These are phyloP conservation scores for Nitzschia inconspicua DNA, from an alignment of 108 stramenopile genomes.

Conservation along the genomic window DNA sequence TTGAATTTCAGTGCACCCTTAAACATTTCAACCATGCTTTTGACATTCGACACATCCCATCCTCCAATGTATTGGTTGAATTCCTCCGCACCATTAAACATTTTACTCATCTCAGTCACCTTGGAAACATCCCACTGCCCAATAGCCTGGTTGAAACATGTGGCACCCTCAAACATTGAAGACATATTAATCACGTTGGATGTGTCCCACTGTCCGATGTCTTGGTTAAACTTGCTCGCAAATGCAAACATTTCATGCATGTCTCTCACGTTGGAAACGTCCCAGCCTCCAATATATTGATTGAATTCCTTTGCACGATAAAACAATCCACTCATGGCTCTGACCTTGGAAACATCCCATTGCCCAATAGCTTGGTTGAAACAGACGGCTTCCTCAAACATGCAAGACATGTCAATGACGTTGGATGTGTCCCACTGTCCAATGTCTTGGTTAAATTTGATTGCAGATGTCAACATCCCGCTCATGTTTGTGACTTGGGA, in stretches of 20 bases:
- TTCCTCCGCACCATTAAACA: slow-evolving; percentile 24
- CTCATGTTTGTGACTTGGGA: no score
- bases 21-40: slow-evolving; percentile 31
- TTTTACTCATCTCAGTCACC: slow-evolving; percentile 24
- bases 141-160: slow-evolving; percentile 23
- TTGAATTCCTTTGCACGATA: slow-evolving; percentile 2
- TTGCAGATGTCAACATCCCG: no score
- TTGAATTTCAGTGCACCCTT: slow-evolving; percentile 21
- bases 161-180: slow-evolving; percentile 19
- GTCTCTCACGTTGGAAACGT: slow-evolving; percentile 5
- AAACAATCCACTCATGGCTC: no score
- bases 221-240: slow-evolving; percentile 21
- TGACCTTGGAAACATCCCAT: no score
- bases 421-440: no score
- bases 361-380: no score
- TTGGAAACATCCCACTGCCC: slow-evolving; percentile 10
- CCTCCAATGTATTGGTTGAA: slow-evolving; percentile 27
- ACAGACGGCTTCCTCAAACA: no score
- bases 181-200: slow-evolving; percentile 2
- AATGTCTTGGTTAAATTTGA: no score
- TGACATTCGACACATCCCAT: slow-evolving; percentile 24
- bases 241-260: slow-evolving; percentile 15
- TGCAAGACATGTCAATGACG: no score
- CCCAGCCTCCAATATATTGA: slow-evolving; percentile 21
- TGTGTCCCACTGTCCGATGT: slow-evolving; percentile 33